Percentiles rank a stretch among this genome's conserved stretches.
Conservation (phyloP, 345 rosid genomes). For the Syzygium aqueum region DNA sequence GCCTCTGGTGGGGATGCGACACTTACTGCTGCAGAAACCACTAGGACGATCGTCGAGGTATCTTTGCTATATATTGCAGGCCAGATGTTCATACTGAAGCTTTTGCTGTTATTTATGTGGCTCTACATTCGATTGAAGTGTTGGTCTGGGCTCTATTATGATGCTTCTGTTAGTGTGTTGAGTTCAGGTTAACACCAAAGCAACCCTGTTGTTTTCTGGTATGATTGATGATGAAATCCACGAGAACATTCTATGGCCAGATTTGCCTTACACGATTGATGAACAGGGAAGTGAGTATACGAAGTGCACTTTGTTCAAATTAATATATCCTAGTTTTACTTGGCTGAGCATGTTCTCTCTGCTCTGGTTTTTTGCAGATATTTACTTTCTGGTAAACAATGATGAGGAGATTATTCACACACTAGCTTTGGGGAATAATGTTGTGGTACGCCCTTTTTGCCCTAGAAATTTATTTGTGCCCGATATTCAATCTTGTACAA, state of each 20-base stretch:
- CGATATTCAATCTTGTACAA: background rate
- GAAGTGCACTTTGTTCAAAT: background rate
- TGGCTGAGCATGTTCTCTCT: background rate
- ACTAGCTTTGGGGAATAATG: conserved; percentile 52
- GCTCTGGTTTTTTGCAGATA: conserved; percentile 36
- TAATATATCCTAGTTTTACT: background rate
- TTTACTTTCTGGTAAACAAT: conserved; percentile 74
- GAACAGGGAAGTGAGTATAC: conserved; percentile 74
- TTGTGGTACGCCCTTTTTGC: conserved; percentile 56
- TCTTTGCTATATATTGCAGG: conserved; percentile 2
- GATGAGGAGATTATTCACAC: conserved; percentile 73
- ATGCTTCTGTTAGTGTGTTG: conserved; percentile 48
- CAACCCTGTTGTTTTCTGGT: conserved; percentile 64
- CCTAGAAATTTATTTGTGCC: background rate
- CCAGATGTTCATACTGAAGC: background rate
- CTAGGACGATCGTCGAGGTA: conserved; percentile 90
- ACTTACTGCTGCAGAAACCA: conserved; percentile 68
- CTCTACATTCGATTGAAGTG: background rate
- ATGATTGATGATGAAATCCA: conserved; percentile 51
- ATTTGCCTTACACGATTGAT: conserved; percentile 73
- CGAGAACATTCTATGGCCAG: conserved; percentile 80
- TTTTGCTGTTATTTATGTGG: background rate
- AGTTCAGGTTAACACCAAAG: conserved; percentile 79
- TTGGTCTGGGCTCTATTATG: conserved; percentile 14
- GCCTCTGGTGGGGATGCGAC: conserved; percentile 30